Base-by-base conservation (phyloP, 306 rosid genomes). In the Datisca glomerata region DNA sequence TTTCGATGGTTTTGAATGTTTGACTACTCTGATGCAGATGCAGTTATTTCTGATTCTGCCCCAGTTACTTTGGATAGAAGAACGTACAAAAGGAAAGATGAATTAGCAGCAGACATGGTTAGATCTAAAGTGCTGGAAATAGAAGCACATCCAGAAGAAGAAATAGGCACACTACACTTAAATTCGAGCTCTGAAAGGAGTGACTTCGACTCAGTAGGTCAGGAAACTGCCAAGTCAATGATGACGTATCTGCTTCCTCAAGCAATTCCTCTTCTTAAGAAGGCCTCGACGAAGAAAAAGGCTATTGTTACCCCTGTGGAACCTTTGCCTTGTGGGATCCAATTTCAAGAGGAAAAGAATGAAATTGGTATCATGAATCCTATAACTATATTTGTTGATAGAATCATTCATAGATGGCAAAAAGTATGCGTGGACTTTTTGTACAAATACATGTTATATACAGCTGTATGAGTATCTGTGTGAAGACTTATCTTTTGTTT, bases 201-300 rank as follows among this genome's bases (percentile, higher is more conserved):
- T 55, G 66, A 61, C 43, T 64, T 55, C 62, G 85, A 68, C 57
- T 74, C 74, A 31, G 74, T 56, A 66, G 69, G 93, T 53, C 65
- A 68, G 45, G 87, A 79, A 43, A 71, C 67, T 53, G 78, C 78
- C 33, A 75, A 72, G 53, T 75, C 83, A 64, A 81, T 86, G 94
- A 86, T 86, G 85, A 52, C 70, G 35, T 53, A 75, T 69, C 67
- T 82, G 41, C 87, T 86, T 66, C 96, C 96, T 15, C 92, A 76
- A 67, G 92, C 86, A 59, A 55, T 86, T 71, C 94, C 96, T 45
- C 59, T 86, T 41, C 78, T 86, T 22, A 64, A 57, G 31, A 66
- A 63, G 47, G 49, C 55, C 47, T 63, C 80, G 43, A 59, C 43
- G 58, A 56, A 66, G 63, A 68, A 69, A 62, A 67, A 58, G 42